Evolutionary conservation across 2,329 filamentous ascomycete genomes (phyloP).

Genomic region (Cercospora sesami): DNA sequence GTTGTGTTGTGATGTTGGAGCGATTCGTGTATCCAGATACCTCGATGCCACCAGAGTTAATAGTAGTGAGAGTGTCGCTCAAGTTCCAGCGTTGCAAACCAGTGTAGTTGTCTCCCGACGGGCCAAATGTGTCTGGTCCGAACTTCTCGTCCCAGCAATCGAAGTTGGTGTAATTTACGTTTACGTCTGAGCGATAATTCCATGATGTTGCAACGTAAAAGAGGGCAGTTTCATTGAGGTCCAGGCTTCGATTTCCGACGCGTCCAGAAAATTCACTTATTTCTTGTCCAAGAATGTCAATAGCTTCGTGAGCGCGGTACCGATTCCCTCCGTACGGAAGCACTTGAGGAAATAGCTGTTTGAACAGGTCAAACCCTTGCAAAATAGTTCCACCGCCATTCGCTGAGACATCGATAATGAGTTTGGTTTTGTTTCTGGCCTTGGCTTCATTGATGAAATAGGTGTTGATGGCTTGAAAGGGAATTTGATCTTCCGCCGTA

Average conservation of each 20-base stretch:
- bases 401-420: constrained; percentile 59
- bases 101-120: constrained; percentile 57
- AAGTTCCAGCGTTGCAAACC: constrained; percentile 56
- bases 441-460: constrained; percentile 47
- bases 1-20: constrained; percentile 49
- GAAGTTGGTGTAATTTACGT: constrained; percentile 53
- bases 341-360: constrained; percentile 55
- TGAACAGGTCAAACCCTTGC: constrained; percentile 63
- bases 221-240: constrained; percentile 41
- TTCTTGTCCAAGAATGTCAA: constrained; percentile 48
- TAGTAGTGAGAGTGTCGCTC: constrained; percentile 45
- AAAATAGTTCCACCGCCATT: constrained; percentile 62
- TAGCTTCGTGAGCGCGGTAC: constrained; percentile 52
- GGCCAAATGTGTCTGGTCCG: constrained; percentile 43
- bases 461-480: constrained; percentile 46
- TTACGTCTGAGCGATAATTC: constrained; percentile 50
- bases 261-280: constrained; percentile 40
- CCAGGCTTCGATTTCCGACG: constrained; percentile 35
- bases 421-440: constrained; percentile 56
- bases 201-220: constrained; percentile 46
- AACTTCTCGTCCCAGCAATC: constrained; percentile 50
- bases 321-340: constrained; percentile 54
- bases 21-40: constrained; percentile 54
- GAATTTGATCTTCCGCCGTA: constrained; percentile 31
- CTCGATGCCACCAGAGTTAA: constrained; percentile 40